Base-by-base conservation (phyloP, 257 asterid species). In the Solanum etuberosum region DNA sequence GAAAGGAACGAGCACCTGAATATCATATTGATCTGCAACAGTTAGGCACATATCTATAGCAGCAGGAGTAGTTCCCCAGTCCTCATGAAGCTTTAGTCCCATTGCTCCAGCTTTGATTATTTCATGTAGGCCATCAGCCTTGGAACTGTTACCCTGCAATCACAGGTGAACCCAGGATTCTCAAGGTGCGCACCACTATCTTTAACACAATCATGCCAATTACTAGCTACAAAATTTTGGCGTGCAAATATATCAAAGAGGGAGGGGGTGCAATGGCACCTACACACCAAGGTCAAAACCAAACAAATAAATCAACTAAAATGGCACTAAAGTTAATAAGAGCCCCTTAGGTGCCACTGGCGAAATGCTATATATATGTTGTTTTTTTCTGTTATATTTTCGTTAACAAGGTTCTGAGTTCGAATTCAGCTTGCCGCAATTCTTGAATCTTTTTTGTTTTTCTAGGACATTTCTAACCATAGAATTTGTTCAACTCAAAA, bases 61-160 rank as follows among this genome's bases (percentile, higher is more conserved):
- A 80, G 99, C 99, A 59, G 99, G 99, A 90, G 99, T 95, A 78
- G 95, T 94, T 90, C 98, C 98, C 99, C 99, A 95, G 89, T 97
- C 99, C 91, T 97, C 99, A 42, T 97, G 98, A 94, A 97, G 99
- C 94, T 97, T 97, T 89, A 97, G 90, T 85, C 99, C 99, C 94
- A 97, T 95, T 86, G 99, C 99, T 88, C 99, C 99, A 89, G 99
- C 98, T 91, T 92, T 90, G 88, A 97, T 83, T 88, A 97, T 92
- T 84, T 95, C 98, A 90, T 93, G 96, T n/a, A 97, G 90, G 73
- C 96, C 99, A 86, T 93, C 94, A 88, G 86, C 90, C 93, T 91
- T 94, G 42, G 99, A 82, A 86, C 96, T 87, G 88, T 97, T 97
- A 87, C 99, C 99, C 99, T 97, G 57, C 42, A 71, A 32, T 70